These are phyloP conservation scores for Lenzites betulinus DNA, from an alignment of 768 basidiomycete genomes.

Conservation along the genomic window DNA sequence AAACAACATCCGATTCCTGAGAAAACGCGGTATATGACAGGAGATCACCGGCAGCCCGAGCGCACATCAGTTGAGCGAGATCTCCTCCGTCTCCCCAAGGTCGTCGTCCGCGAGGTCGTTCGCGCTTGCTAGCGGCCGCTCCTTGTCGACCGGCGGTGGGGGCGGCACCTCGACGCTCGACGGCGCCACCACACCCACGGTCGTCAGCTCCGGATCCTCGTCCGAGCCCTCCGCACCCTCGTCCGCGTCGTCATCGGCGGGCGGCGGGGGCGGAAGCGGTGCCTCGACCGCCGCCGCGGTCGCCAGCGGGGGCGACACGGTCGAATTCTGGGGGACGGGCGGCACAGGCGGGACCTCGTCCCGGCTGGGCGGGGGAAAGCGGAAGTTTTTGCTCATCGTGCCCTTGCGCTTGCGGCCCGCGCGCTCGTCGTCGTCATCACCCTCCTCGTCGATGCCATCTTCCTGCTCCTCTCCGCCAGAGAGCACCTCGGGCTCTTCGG, in stretches of 20 bases:
- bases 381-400: slow-evolving; percentile 62
- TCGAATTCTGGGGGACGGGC: slow-evolving; percentile 18
- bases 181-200: slow-evolving; percentile 49
- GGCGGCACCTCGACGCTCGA: slow-evolving; percentile 76
- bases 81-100: slow-evolving; percentile 78
- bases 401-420: slow-evolving; percentile 48
- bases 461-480: slow-evolving; percentile 36
- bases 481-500: slow-evolving; percentile 45
- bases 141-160: slow-evolving; percentile 79
- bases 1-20: slow-evolving; percentile 5
- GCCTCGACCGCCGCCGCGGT: slow-evolving; percentile 16
- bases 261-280: slow-evolving; percentile 13
- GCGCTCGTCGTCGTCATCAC: slow-evolving; percentile 18
- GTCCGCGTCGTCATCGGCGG: slow-evolving; percentile 9
- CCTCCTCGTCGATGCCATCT: slow-evolving; percentile 8
- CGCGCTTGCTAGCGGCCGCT: slow-evolving; percentile 40
- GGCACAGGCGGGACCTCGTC: slow-evolving; percentile 36
- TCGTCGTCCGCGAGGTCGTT: slow-evolving; percentile 68
- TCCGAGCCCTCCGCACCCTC: slow-evolving; percentile 1
- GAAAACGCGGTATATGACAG: neutral
- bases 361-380: slow-evolving; percentile 33
- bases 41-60: neutral
- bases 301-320: neutral
- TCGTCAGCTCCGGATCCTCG: slow-evolving; percentile 22
- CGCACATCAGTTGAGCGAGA: slow-evolving; percentile 36